Percentiles rank a stretch among this genome's conserved stretches.
phyloP scores from a whole-genome alignment of 2,329 filamentous ascomycete species.

The Aspergillus calidoustus region DNA sequence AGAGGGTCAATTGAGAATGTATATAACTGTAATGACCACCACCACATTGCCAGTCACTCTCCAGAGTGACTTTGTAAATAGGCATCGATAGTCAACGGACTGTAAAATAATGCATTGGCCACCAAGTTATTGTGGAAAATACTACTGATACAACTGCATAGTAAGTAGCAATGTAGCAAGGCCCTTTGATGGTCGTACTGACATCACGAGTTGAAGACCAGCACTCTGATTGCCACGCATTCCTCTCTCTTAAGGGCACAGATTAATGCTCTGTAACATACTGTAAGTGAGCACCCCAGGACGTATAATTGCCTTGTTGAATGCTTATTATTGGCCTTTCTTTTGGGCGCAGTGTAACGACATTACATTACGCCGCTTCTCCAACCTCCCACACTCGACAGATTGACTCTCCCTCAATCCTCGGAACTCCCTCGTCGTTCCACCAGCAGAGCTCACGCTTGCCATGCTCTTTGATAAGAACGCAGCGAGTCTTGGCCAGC shows the following conservation, averaged over 20 bases:
- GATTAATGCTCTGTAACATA: not conserved
- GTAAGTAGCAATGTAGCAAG: not conserved
- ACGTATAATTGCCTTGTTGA: not conserved
- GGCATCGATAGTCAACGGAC: too few species aligned
- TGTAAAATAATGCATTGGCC: too few species aligned
- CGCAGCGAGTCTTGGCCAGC: not conserved
- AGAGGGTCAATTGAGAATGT: not conserved
- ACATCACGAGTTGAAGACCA: slow-evolving; percentile 5
- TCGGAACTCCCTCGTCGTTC: not conserved
- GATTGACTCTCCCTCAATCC: slow-evolving; percentile 3
- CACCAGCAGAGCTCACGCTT: not conserved
- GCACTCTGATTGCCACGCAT: slow-evolving; percentile 3
- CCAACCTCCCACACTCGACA: slow-evolving; percentile 6
- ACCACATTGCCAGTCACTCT: too few species aligned
- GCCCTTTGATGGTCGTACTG: not conserved
- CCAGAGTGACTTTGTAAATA: too few species aligned
- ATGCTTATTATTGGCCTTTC: not conserved
- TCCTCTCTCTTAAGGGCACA: not conserved
- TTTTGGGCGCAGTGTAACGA: not conserved
- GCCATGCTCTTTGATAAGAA: not conserved
- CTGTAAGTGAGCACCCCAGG: not conserved
- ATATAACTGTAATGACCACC: not conserved
- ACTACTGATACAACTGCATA: not conserved
- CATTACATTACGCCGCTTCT: slow-evolving; percentile 10
- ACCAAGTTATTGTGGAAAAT: not conserved